Conservation (phyloP, 495 filamentous ascomycete species). For the Cairneyella variabilis region DNA sequence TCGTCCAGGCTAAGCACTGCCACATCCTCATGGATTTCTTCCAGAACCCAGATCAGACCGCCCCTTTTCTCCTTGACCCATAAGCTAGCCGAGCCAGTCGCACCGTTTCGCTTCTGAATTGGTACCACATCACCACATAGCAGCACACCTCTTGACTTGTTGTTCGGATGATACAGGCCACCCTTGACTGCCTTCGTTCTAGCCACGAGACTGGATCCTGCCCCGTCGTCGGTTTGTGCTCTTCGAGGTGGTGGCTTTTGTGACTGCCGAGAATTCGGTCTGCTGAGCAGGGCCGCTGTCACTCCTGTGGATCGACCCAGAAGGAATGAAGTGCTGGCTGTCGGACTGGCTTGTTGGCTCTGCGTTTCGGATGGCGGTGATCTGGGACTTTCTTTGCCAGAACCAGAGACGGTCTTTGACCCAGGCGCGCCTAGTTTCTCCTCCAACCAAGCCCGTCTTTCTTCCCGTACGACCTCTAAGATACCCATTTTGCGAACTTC, state of each 20-base stretch:
- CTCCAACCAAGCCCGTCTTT: slow-evolving; percentile 85
- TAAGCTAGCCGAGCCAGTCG: slow-evolving; percentile 84
- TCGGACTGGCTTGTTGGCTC: slow-evolving; percentile 40
- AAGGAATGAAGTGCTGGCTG: slow-evolving; percentile 42
- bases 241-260: slow-evolving; percentile 40
- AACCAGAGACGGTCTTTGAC: slow-evolving; percentile 30
- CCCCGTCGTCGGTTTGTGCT: slow-evolving; percentile 72
- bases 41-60: slow-evolving; percentile 93
- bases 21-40: slow-evolving; percentile 95
- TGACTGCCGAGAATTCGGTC: slow-evolving; percentile 71
- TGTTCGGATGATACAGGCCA: slow-evolving; percentile 52
- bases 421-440: slow-evolving; percentile 61
- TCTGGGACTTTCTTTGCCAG: slow-evolving; percentile 37
- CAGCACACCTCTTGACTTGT: slow-evolving; percentile 84
- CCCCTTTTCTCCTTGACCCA: slow-evolving; percentile 98
- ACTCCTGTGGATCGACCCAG: slow-evolving; percentile 69
- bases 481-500: slow-evolving; percentile 95
- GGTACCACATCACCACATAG: slow-evolving; percentile 97
- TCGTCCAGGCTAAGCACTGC: slow-evolving; percentile 69
- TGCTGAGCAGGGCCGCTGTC: slow-evolving; percentile 81
- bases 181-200: slow-evolving; percentile 40
- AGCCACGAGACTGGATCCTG: slow-evolving; percentile 54
- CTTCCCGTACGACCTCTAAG: slow-evolving; percentile 86
- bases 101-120: slow-evolving; percentile 90
- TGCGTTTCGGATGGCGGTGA: slow-evolving; percentile 35